Percentiles rank a stretch among this genome's conserved stretches.
phyloP scores from a whole-genome alignment of 495 filamentous ascomycete species.

The Podospora australis region DNA sequence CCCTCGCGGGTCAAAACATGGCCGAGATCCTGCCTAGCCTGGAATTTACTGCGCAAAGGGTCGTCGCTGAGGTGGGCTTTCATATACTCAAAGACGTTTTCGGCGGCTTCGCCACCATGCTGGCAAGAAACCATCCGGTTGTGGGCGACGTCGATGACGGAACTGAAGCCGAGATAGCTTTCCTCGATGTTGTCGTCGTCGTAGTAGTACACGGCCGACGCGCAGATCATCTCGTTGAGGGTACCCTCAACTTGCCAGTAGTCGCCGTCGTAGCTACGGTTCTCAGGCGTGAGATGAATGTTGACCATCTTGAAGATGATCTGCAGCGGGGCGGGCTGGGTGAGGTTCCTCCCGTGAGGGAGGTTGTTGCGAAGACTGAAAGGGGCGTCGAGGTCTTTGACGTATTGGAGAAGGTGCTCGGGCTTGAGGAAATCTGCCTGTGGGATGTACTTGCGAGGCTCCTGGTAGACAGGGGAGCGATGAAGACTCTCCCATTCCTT shows the following conservation, averaged over 20 bases:
- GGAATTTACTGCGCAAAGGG: conserved; percentile 1
- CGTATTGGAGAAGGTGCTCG: background rate
- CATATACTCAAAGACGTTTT: conserved; percentile 13
- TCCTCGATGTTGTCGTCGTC: conserved; percentile 55
- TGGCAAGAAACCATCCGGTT: conserved; percentile 16
- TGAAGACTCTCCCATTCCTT: conserved; percentile 6
- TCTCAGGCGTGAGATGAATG: conserved; percentile 54
- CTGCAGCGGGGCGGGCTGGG: no score
- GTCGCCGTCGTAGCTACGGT: conserved; percentile 34
- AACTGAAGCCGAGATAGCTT: conserved; percentile 47
- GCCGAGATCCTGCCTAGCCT: conserved; percentile 30
- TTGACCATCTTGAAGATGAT: conserved; percentile 59
- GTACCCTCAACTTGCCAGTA: conserved; percentile 47
- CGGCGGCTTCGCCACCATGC: no score
- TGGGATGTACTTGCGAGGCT: conserved; percentile 11
- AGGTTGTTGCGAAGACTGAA: conserved; percentile 8
- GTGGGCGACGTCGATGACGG: conserved; percentile 17
- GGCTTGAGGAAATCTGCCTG: conserved; percentile 3
- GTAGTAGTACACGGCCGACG: conserved; percentile 57
- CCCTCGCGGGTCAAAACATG: conserved; percentile 26
- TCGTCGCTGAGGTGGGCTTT: conserved; percentile 17
- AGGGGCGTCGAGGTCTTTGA: background rate
- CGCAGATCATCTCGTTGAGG: conserved; percentile 51
- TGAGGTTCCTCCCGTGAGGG: no score
- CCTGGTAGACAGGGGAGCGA: conserved; percentile 16